phyloP scores from a whole-genome alignment of 441 rosid species.

The Populus hybrid region DNA sequence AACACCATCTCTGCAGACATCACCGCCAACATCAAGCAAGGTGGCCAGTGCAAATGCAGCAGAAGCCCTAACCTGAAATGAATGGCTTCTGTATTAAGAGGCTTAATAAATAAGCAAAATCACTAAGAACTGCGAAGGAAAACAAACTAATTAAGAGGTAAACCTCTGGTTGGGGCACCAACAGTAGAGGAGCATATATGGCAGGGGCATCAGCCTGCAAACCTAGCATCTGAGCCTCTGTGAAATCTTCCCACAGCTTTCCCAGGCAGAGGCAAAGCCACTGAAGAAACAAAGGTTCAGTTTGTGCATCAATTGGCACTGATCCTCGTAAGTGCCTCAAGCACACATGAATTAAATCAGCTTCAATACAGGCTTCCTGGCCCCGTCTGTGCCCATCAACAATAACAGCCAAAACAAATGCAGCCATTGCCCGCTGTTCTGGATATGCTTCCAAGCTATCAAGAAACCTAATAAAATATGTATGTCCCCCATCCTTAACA shows the following conservation, averaged over 20 bases:
- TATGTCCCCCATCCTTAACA: slow-evolving; percentile 95
- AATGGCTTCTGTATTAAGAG: slow-evolving; percentile 18
- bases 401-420: slow-evolving; percentile 99
- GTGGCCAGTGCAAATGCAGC: slow-evolving; percentile 95
- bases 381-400: slow-evolving; percentile 97
- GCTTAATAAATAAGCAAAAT: slow-evolving; percentile 5
- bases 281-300: slow-evolving; percentile 90
- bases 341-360: slow-evolving; percentile 77
- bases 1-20: slow-evolving; percentile 64
- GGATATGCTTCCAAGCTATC: slow-evolving; percentile 97
- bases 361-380: slow-evolving; percentile 92
- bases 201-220: slow-evolving; percentile 77
- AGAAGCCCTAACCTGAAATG: slow-evolving; percentile 95
- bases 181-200: slow-evolving; percentile 63
- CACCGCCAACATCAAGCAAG: slow-evolving; percentile 80
- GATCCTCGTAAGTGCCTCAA: slow-evolving; percentile 80
- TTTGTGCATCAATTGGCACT: slow-evolving; percentile 60
- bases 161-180: slow-evolving; percentile 98
- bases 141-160: slow-evolving; percentile 16
- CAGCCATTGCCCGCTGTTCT: slow-evolving; percentile 99
- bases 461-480: slow-evolving; percentile 92
- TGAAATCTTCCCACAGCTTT: slow-evolving; percentile 96
- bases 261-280: slow-evolving; percentile 99
- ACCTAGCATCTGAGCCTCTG: slow-evolving; percentile 84
- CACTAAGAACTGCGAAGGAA: slow-evolving; percentile 2